A percentile compares a stretch with the other conserved stretches of the same genome.
Evolutionary conservation across 1,284 basidiomycete species (phyloP).

Genomic region (Leccinum fuscescens): DNA sequence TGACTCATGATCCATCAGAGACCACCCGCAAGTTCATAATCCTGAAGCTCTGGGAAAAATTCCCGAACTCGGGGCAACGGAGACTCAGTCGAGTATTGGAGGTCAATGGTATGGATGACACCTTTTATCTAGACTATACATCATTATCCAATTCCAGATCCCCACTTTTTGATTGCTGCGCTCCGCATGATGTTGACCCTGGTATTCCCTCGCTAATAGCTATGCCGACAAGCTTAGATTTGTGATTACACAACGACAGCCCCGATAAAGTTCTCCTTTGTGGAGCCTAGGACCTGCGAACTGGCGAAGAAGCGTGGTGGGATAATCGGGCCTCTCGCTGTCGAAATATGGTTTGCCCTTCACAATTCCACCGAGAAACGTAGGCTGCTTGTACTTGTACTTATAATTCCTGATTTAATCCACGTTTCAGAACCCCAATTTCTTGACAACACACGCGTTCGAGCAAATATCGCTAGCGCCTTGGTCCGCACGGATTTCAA

Average conservation of each 20-base stretch:
- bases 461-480: neutral
- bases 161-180: no score
- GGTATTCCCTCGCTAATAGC: no score
- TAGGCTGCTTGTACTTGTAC: neutral
- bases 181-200: no score
- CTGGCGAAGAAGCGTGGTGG: neutral
- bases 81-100: constrained; percentile 20
- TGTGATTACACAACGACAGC: no score
- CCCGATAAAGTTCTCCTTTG: neutral
- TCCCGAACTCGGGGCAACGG: neutral
- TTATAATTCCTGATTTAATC: neutral
- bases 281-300: neutral
- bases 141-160: no score
- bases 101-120: neutral
- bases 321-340: neutral
- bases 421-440: neutral
- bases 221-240: no score
- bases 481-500: neutral
- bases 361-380: neutral
- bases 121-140: neutral
- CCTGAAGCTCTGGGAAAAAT: constrained; percentile 7
- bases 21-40: constrained; percentile 7
- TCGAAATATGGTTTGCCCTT: neutral
- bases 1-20: constrained; percentile 10
- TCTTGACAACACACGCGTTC: neutral